Conservation (phyloP, 345 rosid genomes). For the Psidium guajava region DNA sequence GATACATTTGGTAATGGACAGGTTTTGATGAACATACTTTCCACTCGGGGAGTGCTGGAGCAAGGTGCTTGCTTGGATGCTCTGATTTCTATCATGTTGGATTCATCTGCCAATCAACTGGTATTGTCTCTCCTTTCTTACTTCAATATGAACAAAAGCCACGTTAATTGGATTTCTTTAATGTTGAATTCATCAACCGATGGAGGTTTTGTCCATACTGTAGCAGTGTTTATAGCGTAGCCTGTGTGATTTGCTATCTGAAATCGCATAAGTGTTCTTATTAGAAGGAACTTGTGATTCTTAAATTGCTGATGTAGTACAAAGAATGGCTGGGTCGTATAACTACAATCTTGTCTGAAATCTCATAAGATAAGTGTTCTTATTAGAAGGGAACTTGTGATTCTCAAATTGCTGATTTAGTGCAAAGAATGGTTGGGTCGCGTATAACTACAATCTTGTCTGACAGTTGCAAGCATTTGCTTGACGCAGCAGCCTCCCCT, state of each 20-base stretch:
- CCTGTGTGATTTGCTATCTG: neutral
- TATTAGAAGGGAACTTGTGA: neutral
- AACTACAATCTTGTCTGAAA: neutral
- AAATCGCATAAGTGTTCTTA: neutral
- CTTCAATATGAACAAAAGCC: neutral
- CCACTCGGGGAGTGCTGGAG: conserved; percentile 68
- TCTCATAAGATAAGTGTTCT: neutral
- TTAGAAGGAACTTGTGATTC: neutral
- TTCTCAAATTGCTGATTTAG: neutral
- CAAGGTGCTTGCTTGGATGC: conserved; percentile 96
- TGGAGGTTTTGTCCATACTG: neutral
- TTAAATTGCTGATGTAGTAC: neutral
- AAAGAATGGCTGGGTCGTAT: neutral
- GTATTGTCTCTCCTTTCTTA: conserved; percentile 16
- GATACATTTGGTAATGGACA: conserved; percentile 1
- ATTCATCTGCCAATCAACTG: conserved; percentile 90
- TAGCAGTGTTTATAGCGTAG: neutral
- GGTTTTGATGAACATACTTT: conserved; percentile 56
- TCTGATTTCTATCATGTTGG: conserved; percentile 68
- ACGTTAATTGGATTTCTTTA: neutral
- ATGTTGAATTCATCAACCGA: neutral
- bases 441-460: neutral
- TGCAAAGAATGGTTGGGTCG: neutral
- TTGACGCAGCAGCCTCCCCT: neutral
- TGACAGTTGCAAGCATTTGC: neutral